Base-by-base conservation (phyloP, 2,329 filamentous ascomycete genomes). In the Diaporthe citriasiana region DNA sequence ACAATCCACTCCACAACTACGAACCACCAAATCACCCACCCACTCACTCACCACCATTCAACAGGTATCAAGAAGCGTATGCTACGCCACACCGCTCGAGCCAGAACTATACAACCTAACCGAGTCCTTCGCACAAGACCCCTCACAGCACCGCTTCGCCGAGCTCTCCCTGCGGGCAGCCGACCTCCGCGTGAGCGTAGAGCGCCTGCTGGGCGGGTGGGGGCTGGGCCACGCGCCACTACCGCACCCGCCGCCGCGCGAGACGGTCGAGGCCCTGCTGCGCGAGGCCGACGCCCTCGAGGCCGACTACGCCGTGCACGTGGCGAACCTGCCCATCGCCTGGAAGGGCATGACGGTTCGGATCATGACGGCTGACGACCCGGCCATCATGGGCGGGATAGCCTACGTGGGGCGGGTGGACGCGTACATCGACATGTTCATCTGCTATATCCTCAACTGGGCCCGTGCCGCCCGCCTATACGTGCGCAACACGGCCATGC, bases 371-470 rank as follows among this genome's bases (percentile, higher is more conserved):
- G n/a, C 40, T 19, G 13, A 51, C 1, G 71, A 73, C 57, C 71
- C 57, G 35, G 51, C 66, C 51, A 71, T 75, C 57, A 73, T 73
- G 71, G 65, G 70, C 51, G 70, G 72, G 25, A 70, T 74, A 22
- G 30, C 60, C 9, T 72, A 74, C n/a, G 70, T 69, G 2, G 72
- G 72, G 1, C 15, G 74, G 8, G 70, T 76, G 12, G 74, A 76
- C 63, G 72, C 74, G 30, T 76, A 76, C 51, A 72, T 70, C 56
- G 74, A 76, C 70, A 72, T 74, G 72, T 74, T 76, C 45, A 63
- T 74, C 40, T 76, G 74, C 45, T 76, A 70, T 33, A 40, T 76
- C 60, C 74, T 74, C 55, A 76, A 76, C 73, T 74, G 72, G 74
- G 55, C 74, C 38, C 74, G 74, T 22, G 63, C 74, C 4, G 74